Percentiles rank a stretch among this genome's conserved stretches.
Evolutionary conservation across 495 filamentous ascomycete genomes (phyloP).

Genomic region (Penicillium simplicissimum): DNA sequence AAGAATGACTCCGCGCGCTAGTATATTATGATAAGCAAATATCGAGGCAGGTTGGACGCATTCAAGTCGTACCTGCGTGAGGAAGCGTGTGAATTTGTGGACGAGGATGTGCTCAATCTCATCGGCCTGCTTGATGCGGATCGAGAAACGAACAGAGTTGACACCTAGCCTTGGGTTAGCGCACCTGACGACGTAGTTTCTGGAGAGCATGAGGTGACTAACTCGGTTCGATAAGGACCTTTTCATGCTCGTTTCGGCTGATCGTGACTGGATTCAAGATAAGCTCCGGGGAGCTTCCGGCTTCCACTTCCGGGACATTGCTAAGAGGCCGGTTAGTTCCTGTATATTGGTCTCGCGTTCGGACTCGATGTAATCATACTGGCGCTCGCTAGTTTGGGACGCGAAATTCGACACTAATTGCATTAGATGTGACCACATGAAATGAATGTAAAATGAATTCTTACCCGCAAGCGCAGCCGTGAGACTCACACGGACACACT

Average conservation of each 20-base stretch:
- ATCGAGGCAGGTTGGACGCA: neutral
- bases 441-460: neutral
- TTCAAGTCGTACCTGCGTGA: slow-evolving; percentile 63
- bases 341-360: neutral
- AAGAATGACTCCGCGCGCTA: slow-evolving; percentile 91
- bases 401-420: slow-evolving; percentile 86
- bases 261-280: slow-evolving; percentile 86
- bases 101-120: slow-evolving; percentile 95
- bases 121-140: slow-evolving; percentile 98
- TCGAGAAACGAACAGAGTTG: slow-evolving; percentile 93
- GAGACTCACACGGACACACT: slow-evolving; percentile 86
- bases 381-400: slow-evolving; percentile 91
- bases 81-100: slow-evolving; percentile 95
- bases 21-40: neutral
- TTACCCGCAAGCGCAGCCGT: slow-evolving; percentile 78
- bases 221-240: slow-evolving; percentile 59
- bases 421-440: neutral
- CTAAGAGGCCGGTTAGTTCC: neutral
- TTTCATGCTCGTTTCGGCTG: slow-evolving; percentile 92
- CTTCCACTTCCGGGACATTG: slow-evolving; percentile 97
- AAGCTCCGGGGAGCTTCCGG: slow-evolving; percentile 86
- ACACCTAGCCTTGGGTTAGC: slow-evolving; percentile 37
- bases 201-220: neutral
- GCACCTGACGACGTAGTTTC: neutral
- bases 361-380: slow-evolving; percentile 10